phyloP scores from a whole-genome alignment of 805 yeast genomes.

The Schwanniomyces polymorphus region DNA sequence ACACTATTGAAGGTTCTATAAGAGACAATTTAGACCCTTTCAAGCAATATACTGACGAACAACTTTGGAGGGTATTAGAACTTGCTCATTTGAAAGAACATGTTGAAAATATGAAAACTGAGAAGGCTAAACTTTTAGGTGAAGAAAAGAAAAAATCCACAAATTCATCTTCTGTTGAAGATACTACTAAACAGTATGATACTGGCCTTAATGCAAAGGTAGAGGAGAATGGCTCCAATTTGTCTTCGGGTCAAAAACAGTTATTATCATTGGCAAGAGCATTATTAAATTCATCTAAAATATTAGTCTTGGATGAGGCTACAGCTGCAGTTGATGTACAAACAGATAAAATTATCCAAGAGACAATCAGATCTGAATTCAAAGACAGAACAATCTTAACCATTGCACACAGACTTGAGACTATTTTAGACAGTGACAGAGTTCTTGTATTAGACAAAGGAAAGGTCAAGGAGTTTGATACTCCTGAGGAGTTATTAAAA shows the following conservation, averaged over 20 bases:
- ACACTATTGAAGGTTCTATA: slow-evolving; percentile 58
- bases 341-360: slow-evolving; percentile 36
- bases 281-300: slow-evolving; percentile 69
- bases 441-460: slow-evolving; percentile 41
- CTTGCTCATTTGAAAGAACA: slow-evolving; percentile 47
- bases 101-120: slow-evolving; percentile 34
- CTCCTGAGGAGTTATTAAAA: slow-evolving; percentile 53
- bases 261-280: slow-evolving; percentile 83
- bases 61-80: slow-evolving; percentile 59
- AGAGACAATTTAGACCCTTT: slow-evolving; percentile 67
- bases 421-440: slow-evolving; percentile 42
- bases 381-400: slow-evolving; percentile 39
- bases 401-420: slow-evolving; percentile 43
- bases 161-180: slow-evolving; percentile 44
- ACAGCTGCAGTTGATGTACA: slow-evolving; percentile 69
- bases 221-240: slow-evolving; percentile 70
- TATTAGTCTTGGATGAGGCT: slow-evolving; percentile 84
- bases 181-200: slow-evolving; percentile 19
- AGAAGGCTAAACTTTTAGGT: slow-evolving; percentile 26
- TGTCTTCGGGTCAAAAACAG: slow-evolving; percentile 78
- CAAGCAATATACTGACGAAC: slow-evolving; percentile 46
- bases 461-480: slow-evolving; percentile 71
- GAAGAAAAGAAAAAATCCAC: slow-evolving; percentile 17
- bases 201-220: slow-evolving; percentile 68
- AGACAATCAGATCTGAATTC: slow-evolving; percentile 38